Base-by-base conservation (phyloP, 345 rosid genomes). In the Gossypium raimondii region DNA sequence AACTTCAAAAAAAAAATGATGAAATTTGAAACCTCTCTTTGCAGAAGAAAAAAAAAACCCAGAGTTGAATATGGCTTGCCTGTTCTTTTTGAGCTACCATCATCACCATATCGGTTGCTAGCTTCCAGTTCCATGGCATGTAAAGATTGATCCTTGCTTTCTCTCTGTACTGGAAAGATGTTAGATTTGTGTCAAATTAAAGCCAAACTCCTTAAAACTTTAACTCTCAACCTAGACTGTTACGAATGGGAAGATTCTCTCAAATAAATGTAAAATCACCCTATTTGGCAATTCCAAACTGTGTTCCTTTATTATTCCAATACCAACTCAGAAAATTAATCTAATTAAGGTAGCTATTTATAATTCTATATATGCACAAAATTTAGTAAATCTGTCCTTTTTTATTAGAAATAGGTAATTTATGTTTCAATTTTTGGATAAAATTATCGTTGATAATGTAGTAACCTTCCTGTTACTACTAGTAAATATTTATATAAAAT, bases 71-170 rank as follows among this genome's bases (percentile, higher is more conserved):
- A 16, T 38, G 25, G 10, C 50, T 11, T 56, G 77, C 86, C 86
- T 55, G 81, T 75, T 74, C 86, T 27, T 25, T 71, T 79, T 11
- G 59, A 75, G 27, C 76, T 77, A 12, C 82, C 82, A 25, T 79
- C 84, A 8, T 76, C 87, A 34, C 77, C 85, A 50, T 57, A 3
- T 10, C 13, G 34, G 14, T 73, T 27, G 1, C 69, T 68, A 3
- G 25, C 24, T 73, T 25, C 57, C 56, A 65, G 17, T 44, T 45
- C 70, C 34, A 66, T 66, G 34, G 70, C 9, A 44, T 20, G 29
- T 18, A 18, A 59, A 1, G 17, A 34, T 34, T 48, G 12, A 51
- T 52, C 20, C n/a, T 17, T 55, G 57, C 59, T 34, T 70, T 12
- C 17, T 17, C 17, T 52, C 57, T 52, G 38, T 34, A 34, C 38